phyloP scores from a whole-genome alignment of 441 rosid genomes.

The Viola pubescens region DNA sequence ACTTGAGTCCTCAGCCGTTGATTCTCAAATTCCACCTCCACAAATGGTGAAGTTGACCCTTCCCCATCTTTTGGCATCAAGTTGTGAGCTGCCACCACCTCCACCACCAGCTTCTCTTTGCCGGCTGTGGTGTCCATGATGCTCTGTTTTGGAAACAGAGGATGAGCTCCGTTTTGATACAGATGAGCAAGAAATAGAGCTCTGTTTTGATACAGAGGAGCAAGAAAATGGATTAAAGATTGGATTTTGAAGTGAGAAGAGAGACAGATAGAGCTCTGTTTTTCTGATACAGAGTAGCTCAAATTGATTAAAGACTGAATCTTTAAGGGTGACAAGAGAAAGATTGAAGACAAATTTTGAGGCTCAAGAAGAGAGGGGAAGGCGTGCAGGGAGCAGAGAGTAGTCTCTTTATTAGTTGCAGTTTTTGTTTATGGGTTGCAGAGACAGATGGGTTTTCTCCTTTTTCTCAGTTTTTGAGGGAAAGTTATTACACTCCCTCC shows the following conservation, averaged over 20 bases:
- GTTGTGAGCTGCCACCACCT: conserved; percentile 56
- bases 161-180: not conserved
- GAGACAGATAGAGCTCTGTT: no score
- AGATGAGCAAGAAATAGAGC: no score
- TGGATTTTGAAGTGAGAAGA: not conserved
- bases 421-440: not conserved
- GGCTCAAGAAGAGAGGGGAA: conserved; percentile 21
- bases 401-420: not conserved
- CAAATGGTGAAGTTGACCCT: conserved; percentile 63
- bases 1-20: conserved; percentile 50
- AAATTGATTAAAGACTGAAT: not conserved
- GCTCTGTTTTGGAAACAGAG: not conserved
- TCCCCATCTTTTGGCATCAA: conserved; percentile 78
- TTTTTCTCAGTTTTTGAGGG: not conserved
- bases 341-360: conserved; percentile 14
- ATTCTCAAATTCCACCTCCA: conserved; percentile 60
- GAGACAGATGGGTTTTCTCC: not conserved
- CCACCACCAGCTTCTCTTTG: conserved; percentile 62
- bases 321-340: conserved; percentile 4
- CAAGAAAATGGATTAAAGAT: no score
- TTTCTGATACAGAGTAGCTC: no score
- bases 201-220: no score
- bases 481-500: not conserved
- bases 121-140: conserved; percentile 19
- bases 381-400: conserved; percentile 13